These are phyloP conservation scores for Rhypophila decipiens DNA, from an alignment of 495 filamentous ascomycete species.

Conservation along the genomic window DNA sequence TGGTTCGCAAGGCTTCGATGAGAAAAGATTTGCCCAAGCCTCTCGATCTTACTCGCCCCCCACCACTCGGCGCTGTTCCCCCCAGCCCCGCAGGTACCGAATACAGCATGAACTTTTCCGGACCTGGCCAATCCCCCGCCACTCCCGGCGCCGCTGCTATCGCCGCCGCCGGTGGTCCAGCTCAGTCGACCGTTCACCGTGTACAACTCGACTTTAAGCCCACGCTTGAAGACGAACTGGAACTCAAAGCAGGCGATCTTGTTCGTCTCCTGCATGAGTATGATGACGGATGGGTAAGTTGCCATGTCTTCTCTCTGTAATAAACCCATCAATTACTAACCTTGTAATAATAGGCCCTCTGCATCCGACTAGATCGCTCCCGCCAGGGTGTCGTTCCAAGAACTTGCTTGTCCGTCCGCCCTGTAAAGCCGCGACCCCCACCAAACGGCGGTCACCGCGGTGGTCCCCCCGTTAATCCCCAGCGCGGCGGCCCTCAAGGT, in stretches of 20 bases:
- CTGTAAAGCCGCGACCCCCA: constrained; percentile 63
- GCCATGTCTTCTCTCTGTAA: neutral
- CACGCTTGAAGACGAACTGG: constrained; percentile 86
- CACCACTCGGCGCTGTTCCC: constrained; percentile 26
- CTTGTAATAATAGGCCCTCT: constrained; percentile 61
- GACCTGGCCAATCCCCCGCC: constrained; percentile 40
- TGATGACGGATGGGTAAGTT: constrained; percentile 94
- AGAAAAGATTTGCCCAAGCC: constrained; percentile 37
- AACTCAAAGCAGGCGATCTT: constrained; percentile 68
- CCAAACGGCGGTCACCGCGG: constrained; percentile 6
- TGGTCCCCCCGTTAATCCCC: constrained; percentile 20
- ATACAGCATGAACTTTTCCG: constrained; percentile 47
- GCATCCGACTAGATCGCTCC: constrained; percentile 81
- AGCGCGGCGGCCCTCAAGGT: constrained; percentile 3
- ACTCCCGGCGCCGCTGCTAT: constrained; percentile 43
- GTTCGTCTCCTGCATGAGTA: constrained; percentile 91
- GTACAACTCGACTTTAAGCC: constrained; percentile 95
- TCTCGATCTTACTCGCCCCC: constrained; percentile 44
- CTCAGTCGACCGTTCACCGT: constrained; percentile 64
- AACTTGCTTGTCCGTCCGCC: constrained; percentile 85
- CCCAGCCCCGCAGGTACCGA: constrained; percentile 57
- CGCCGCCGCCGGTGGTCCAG: constrained; percentile 50
- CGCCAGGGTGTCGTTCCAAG: constrained; percentile 89
- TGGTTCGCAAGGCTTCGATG: constrained; percentile 40
- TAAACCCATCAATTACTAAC: constrained; percentile 29